Percentiles rank a stretch among this genome's conserved stretches.
These are phyloP conservation scores for Microcyclospora tardicrescens DNA, from an alignment of 2,329 filamentous ascomycete species.

Conservation along the genomic window DNA sequence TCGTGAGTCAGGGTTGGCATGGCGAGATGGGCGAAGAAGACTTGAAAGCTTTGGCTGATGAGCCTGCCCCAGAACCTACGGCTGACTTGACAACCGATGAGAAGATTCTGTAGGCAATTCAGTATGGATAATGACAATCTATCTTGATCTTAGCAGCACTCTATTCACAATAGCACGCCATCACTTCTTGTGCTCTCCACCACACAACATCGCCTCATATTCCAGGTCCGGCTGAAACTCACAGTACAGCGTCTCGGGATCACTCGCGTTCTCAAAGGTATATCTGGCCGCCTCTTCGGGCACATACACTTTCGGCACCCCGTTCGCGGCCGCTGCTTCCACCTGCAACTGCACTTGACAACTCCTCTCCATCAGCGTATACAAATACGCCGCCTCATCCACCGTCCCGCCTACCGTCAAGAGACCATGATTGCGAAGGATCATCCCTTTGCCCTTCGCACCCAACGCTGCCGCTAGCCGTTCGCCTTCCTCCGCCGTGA, in stretches of 20 bases:
- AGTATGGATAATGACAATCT: not conserved
- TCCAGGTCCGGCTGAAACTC: conserved; percentile 41
- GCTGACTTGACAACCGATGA: not conserved
- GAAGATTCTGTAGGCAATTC: not conserved
- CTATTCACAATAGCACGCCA: not conserved
- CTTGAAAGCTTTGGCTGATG: conserved; percentile 22
- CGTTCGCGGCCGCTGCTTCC: conserved; percentile 50
- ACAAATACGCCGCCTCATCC: conserved; percentile 60
- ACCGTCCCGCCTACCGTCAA: conserved; percentile 59
- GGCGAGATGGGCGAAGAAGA: conserved; percentile 34
- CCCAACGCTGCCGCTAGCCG: conserved; percentile 52
- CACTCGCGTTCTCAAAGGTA: conserved; percentile 37
- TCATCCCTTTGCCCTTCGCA: conserved; percentile 46
- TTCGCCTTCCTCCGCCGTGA: conserved; percentile 50
- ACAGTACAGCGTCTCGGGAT: conserved; percentile 37
- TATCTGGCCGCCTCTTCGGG: conserved; percentile 43
- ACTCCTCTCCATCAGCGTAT: conserved; percentile 54
- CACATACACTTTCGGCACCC: conserved; percentile 40
- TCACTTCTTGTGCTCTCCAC: conserved; percentile 13
- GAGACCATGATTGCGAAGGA: conserved; percentile 60
- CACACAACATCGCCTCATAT: conserved; percentile 21
- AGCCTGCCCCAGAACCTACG: conserved; percentile 4
- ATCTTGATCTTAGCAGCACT: not conserved
- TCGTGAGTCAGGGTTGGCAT: conserved; percentile 34
- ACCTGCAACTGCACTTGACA: conserved; percentile 56